Base-by-base conservation (phyloP, 768 basidiomycete species). In the Plicaturopsis crispa region DNA sequence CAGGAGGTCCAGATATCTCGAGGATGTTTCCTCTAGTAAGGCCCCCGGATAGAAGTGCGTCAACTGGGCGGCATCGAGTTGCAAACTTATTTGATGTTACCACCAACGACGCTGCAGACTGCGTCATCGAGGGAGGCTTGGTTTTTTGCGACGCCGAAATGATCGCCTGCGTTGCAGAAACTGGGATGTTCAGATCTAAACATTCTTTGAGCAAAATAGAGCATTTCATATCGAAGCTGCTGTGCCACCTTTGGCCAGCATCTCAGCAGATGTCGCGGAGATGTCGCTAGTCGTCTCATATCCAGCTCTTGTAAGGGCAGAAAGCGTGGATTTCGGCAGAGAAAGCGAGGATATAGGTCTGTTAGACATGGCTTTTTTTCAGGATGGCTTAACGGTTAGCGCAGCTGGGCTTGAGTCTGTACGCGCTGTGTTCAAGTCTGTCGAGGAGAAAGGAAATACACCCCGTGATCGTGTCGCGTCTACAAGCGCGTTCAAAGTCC, bases 1-100 rank as follows among this genome's bases (percentile, higher is more conserved):
- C 85, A 1, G 85, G 84, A 32, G 83, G 80, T 1, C 85, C 84
- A 21, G 82, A 82, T 47, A 88, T 61, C 59, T 88, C 85, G 14
- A 87, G 63, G 44, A 84, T 65, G 45, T 72, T 66, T 6, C 81
- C 80, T 40, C 65, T 67, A 38, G 62, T 57, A 32, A 88, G 56
- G 12, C 85, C 85, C 32, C 81, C 81, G 22, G 63, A 70, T 4
- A 88, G 66, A 2, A 86, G 53, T 13, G 59, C 60, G 47, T 87
- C 80, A 20, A 84, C 57, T 10, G 73, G 65, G 4, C 54, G 39
- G 50, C 69, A 78, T 5, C 53, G 51, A 0, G 77, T 76, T 4
- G 65, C 48, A 23, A 72, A 55, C 39, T 45, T 46, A 22, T 28
- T 36, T 23, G 39, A 40, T 4, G 48, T 36, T 41, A 49, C 69